Evolutionary conservation across 1,139 yeast genomes (phyloP).

Genomic region (Chernovozyma aurita): DNA sequence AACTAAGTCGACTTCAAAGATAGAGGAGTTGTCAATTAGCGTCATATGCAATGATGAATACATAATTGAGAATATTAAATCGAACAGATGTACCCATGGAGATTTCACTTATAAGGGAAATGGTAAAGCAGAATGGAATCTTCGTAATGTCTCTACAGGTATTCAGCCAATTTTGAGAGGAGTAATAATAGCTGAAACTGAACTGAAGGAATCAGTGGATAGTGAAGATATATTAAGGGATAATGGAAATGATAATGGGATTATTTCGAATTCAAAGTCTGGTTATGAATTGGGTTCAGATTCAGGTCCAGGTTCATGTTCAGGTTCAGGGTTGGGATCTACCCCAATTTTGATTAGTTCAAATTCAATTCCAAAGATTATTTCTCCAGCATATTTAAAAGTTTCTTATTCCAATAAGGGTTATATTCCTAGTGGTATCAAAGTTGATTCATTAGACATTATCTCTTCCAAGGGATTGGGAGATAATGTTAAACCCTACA

Average conservation of each 20-base stretch:
- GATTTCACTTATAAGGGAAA: constrained; percentile 55
- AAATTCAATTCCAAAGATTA: constrained; percentile 1
- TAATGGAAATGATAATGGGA: constrained; percentile 3
- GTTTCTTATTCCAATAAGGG: constrained; percentile 64
- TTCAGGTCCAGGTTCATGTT: too few species aligned
- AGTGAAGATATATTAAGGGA: constrained; percentile 10
- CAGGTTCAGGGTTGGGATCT: too few species aligned
- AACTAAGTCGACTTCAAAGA: constrained; percentile 44
- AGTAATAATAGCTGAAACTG: constrained; percentile 10
- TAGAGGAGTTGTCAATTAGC: constrained; percentile 56
- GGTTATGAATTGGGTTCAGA: too few species aligned
- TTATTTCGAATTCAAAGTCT: too few species aligned
- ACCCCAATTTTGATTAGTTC: too few species aligned
- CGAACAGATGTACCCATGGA: constrained; percentile 65
- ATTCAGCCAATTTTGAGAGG: constrained; percentile 70
- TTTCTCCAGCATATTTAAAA: constrained; percentile 50
- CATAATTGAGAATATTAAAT: constrained; percentile 37
- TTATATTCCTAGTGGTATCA: constrained; percentile 69
- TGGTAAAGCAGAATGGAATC: constrained; percentile 68
- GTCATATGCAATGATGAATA: constrained; percentile 30
- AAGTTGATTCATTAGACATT: constrained; percentile 64
- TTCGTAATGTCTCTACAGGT: constrained; percentile 60
- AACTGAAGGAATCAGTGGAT: too few species aligned
- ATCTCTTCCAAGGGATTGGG: constrained; percentile 54
- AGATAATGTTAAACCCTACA: constrained; percentile 71